These are phyloP conservation scores for Tremella mesenterica DNA, from an alignment of 768 basidiomycete species.

Conservation along the genomic window DNA sequence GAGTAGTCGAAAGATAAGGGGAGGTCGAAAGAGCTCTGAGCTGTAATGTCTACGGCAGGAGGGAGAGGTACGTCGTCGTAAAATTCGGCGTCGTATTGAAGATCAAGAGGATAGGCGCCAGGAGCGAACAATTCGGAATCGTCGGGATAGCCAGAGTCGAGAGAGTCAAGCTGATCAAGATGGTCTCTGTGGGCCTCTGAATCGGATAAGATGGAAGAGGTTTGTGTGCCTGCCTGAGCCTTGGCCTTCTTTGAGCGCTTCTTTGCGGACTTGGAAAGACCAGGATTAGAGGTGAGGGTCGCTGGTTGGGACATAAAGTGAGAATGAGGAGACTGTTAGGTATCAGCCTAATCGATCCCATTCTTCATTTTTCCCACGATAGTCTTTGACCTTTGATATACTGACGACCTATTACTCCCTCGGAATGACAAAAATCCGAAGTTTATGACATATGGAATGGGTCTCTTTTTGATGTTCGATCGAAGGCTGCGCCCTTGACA, in stretches of 20 bases:
- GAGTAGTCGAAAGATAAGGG: slow-evolving; percentile 31
- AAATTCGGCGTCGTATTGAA: slow-evolving; percentile 27
- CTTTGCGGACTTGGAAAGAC: slow-evolving; percentile 36
- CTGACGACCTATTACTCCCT: too few relatives aligned
- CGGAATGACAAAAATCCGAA: too few relatives aligned
- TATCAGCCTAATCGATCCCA: not conserved
- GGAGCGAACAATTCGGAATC: slow-evolving; percentile 14
- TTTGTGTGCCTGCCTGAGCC: slow-evolving; percentile 3
- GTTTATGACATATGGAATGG: not conserved
- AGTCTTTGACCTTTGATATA: too few relatives aligned
- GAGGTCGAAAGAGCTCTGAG: slow-evolving; percentile 12
- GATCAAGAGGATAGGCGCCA: slow-evolving; percentile 27
- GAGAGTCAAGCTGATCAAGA: slow-evolving; percentile 2
- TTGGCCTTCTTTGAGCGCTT: slow-evolving; percentile 37
- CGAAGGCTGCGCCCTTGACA: not conserved
- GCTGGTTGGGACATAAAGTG: slow-evolving; percentile 29
- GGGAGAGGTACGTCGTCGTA: slow-evolving; percentile 24
- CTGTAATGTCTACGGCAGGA: not conserved
- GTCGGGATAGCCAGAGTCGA: slow-evolving; percentile 25
- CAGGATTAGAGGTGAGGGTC: slow-evolving; percentile 14
- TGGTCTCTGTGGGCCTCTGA: not conserved
- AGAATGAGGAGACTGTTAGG: not conserved
- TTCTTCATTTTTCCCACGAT: not conserved
- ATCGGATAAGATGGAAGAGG: slow-evolving; percentile 3
- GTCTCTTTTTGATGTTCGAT: not conserved